Percentiles rank a stretch among this genome's conserved stretches.
Conservation (phyloP, 768 basidiomycete genomes). For the Boletales sp. region DNA sequence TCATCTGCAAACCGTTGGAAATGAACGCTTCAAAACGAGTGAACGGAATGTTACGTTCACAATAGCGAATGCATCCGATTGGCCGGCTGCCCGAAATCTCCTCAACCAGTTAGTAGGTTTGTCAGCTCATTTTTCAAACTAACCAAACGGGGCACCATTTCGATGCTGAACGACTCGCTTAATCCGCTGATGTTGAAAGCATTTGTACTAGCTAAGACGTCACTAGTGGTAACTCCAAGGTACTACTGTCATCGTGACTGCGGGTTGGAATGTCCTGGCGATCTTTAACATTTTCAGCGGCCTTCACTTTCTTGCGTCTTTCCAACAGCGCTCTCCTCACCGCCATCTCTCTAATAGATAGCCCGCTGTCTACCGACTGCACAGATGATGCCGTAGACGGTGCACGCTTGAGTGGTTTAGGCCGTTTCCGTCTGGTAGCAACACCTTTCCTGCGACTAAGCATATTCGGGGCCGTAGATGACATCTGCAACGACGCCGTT, state of each 20-base stretch:
- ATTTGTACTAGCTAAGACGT: no score
- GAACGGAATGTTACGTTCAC: no score
- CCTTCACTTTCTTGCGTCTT: slow-evolving; percentile 21
- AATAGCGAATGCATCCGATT: no score
- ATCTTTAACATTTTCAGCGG: slow-evolving; percentile 1
- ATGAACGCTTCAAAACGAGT: no score
- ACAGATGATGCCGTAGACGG: slow-evolving; percentile 27
- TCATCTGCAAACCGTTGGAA: no score
- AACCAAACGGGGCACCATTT: no score
- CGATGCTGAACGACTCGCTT: no score
- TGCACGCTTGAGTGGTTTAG: slow-evolving; percentile 15
- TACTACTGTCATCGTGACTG: background rate
- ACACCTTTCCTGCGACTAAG: slow-evolving; percentile 21
- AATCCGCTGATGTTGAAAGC: no score
- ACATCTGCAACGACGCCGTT: background rate
- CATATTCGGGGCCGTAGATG: slow-evolving; percentile 14
- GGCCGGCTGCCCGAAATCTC: no score
- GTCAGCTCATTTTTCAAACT: no score
- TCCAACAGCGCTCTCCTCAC: slow-evolving; percentile 26
- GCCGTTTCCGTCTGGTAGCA: slow-evolving; percentile 15
- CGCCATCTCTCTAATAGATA: slow-evolving; percentile 19
- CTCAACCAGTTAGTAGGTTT: no score
- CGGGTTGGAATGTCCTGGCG: background rate
- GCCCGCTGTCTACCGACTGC: slow-evolving; percentile 19
- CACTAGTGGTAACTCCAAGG: no score